Evolutionary conservation across 441 rosid species (phyloP).

Genomic region (Geranium incanum): DNA sequence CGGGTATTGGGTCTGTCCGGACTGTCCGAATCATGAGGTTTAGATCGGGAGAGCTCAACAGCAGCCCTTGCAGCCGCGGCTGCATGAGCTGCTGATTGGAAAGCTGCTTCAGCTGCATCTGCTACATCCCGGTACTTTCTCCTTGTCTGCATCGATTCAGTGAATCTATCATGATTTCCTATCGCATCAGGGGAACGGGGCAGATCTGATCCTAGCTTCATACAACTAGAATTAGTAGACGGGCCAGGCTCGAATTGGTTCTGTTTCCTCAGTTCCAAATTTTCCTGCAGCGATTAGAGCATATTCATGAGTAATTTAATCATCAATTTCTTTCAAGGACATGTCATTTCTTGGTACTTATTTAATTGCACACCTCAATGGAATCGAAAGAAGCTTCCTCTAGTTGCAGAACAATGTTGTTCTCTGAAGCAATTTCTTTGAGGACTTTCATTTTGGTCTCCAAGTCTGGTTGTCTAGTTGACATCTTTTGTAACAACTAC

Average conservation of each 20-base stretch:
- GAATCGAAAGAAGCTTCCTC: constrained; percentile 31
- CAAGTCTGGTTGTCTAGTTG: constrained; percentile 60
- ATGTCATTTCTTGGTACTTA: neutral
- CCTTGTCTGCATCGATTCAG: constrained; percentile 47
- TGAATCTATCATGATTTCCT: constrained; percentile 24
- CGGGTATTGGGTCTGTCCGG: constrained; percentile 19
- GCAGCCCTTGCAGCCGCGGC: constrained; percentile 94
- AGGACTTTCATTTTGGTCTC: constrained; percentile 55
- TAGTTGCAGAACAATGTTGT: constrained; percentile 48
- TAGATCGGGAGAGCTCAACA: constrained; percentile 73
- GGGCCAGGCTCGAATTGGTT: constrained; percentile 19
- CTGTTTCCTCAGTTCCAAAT: constrained; percentile 21
- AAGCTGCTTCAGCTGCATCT: constrained; percentile 96
- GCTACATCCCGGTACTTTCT: constrained; percentile 76
- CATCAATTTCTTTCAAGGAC: neutral
- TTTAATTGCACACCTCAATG: constrained; percentile 35
- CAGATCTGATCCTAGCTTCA: constrained; percentile 17
- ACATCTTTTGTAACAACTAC: constrained; percentile 73
- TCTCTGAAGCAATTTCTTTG: constrained; percentile 66
- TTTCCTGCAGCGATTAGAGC: constrained; percentile 36
- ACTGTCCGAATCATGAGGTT: constrained; percentile 39
- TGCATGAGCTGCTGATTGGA: constrained; percentile 77
- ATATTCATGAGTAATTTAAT: too few species aligned
- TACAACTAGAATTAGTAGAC: constrained; percentile 13
- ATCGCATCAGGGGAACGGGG: constrained; percentile 13